phyloP scores from a whole-genome alignment of 257 asterid genomes.

The Dorcoceras hygrometricum region DNA sequence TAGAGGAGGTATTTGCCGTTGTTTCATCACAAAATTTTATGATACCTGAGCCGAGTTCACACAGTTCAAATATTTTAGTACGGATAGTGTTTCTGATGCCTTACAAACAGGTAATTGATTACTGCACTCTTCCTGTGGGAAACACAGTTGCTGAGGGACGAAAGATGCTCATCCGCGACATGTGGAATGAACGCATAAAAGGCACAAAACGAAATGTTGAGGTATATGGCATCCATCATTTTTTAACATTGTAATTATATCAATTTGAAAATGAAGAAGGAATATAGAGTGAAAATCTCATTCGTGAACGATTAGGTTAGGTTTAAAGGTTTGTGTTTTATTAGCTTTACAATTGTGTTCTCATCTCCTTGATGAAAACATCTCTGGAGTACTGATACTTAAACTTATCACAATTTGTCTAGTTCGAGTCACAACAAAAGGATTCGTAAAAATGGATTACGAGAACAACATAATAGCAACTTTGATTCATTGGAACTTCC shows the following conservation, averaged over 20 bases:
- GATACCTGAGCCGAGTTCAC: slow-evolving; percentile 11
- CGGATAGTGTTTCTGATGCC: slow-evolving; percentile 26
- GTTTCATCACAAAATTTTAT: slow-evolving; percentile 11
- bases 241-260: no score
- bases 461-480: no score
- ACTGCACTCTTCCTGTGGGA: slow-evolving; percentile 85
- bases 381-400: no score
- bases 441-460: background rate
- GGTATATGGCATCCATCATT: no score
- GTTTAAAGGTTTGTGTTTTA: no score
- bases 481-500: slow-evolving; percentile 10
- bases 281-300: no score
- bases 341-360: no score
- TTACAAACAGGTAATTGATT: slow-evolving; percentile 73
- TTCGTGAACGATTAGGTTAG: no score
- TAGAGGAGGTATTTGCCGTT: slow-evolving; percentile 81
- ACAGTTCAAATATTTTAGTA: slow-evolving; percentile 19
- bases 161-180: slow-evolving; percentile 79
- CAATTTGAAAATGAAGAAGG: background rate
- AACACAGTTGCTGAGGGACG: slow-evolving; percentile 89
- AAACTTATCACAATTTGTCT: no score
- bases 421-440: no score
- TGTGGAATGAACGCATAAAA: slow-evolving; percentile 98
- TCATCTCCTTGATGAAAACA: no score
- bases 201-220: slow-evolving; percentile 96